A percentile compares a stretch with the other conserved stretches of the same genome.
Conservation (phyloP, 1,139 yeast genomes). For the Geotrichum aggregatum region DNA sequence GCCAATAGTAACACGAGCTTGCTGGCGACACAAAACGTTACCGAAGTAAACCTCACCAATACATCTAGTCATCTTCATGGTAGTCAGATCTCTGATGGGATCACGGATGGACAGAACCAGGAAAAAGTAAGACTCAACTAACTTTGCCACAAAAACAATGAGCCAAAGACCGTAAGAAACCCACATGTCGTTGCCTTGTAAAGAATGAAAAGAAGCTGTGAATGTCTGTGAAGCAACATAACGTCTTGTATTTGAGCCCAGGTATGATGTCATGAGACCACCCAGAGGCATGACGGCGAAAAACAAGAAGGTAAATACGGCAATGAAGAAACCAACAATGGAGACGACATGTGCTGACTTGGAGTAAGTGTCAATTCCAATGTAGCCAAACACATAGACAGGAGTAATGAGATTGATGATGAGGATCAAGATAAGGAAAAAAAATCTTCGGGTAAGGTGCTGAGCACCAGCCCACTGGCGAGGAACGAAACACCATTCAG, state of each 20-base stretch:
- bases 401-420: slow-evolving; percentile 78
- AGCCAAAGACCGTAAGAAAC: slow-evolving; percentile 90
- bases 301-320: slow-evolving; percentile 76
- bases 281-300: slow-evolving; percentile 96
- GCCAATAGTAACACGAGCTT: slow-evolving; percentile 82
- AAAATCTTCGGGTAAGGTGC: slow-evolving; percentile 81
- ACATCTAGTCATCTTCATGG: slow-evolving; percentile 62
- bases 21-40: slow-evolving; percentile 68
- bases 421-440: slow-evolving; percentile 66
- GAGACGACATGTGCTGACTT: slow-evolving; percentile 77
- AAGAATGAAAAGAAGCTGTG: slow-evolving; percentile 82
- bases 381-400: slow-evolving; percentile 74
- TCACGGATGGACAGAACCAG: slow-evolving; percentile 87
- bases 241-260: slow-evolving; percentile 76
- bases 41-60: slow-evolving; percentile 91
- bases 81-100: slow-evolving; percentile 75
- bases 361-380: slow-evolving; percentile 61
- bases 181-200: slow-evolving; percentile 91
- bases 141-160: slow-evolving; percentile 83
- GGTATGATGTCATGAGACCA: slow-evolving; percentile 88
- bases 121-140: slow-evolving; percentile 86
- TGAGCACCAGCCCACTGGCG: slow-evolving; percentile 99
- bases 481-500: slow-evolving; percentile 96
- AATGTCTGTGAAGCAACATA: slow-evolving; percentile 93
- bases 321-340: slow-evolving; percentile 85